Evolutionary conservation across 1,284 basidiomycete species (phyloP).

Genomic region (Sanghuangporus baumii): DNA sequence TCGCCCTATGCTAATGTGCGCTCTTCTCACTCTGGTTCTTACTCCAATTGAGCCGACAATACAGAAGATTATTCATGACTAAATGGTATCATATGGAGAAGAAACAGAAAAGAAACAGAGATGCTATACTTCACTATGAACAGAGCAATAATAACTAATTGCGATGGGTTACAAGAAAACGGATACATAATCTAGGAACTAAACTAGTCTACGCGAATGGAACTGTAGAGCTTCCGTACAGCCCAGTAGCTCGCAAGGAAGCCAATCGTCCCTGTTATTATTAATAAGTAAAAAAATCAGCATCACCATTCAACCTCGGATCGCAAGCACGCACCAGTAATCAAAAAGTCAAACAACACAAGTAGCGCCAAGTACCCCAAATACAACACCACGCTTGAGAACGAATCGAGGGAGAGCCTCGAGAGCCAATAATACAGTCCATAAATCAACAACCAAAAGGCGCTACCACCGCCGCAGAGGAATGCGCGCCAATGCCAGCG

Average conservation of each 20-base stretch:
- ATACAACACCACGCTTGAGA: conserved; percentile 84
- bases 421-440: conserved; percentile 87
- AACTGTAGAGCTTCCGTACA: conserved; percentile 72
- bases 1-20: conserved; percentile 31
- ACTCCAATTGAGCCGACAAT: no score
- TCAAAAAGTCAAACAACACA: conserved; percentile 77
- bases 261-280: conserved; percentile 65
- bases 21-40: neutral
- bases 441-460: conserved; percentile 89
- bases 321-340: conserved; percentile 58
- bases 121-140: no score
- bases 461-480: conserved; percentile 89
- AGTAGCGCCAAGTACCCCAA: conserved; percentile 89
- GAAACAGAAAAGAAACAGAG: neutral
- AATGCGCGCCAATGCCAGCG: conserved; percentile 98
- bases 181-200: neutral
- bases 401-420: conserved; percentile 77
- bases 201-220: conserved; percentile 67
- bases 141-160: neutral
- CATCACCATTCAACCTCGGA: conserved; percentile 1
- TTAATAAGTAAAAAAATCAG: conserved; percentile 9
- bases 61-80: neutral
- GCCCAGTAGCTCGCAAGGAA: conserved; percentile 88
- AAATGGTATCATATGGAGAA: neutral
- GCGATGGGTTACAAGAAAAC: neutral